Conservation (phyloP, 2,329 filamentous ascomycete genomes). For the Biscogniauxia marginata region DNA sequence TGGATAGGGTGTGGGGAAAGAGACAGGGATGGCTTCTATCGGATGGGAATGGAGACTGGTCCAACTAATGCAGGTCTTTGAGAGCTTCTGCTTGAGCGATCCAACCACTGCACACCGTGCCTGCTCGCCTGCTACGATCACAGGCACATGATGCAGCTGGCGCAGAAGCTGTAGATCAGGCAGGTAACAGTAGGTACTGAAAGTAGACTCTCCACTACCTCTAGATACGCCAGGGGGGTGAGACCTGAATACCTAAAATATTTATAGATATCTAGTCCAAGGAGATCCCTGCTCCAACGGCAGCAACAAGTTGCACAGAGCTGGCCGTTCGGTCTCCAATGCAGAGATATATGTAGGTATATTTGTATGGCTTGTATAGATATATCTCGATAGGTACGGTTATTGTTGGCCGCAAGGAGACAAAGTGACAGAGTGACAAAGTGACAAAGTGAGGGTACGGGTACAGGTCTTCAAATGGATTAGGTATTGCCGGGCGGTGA, state of each 20-base stretch:
- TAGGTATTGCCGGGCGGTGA: conserved; percentile 28
- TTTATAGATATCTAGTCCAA: not conserved
- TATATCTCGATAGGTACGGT: not conserved
- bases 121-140: not conserved
- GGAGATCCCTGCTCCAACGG: not conserved
- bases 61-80: conserved; percentile 8
- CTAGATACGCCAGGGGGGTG: not conserved
- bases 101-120: not conserved
- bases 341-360: not conserved
- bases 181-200: not conserved
- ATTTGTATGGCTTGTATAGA: not conserved
- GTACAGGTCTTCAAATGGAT: conserved; percentile 6
- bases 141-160: not conserved
- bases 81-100: not conserved
- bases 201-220: too few relatives aligned
- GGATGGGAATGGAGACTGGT: conserved; percentile 1
- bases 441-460: not conserved
- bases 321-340: not conserved
- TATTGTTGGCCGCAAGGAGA: not conserved
- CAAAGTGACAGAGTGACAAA: not conserved
- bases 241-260: not conserved
- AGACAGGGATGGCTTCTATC: conserved; percentile 5
- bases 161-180: not conserved
- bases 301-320: not conserved
- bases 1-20: not conserved